Conservation (phyloP, 208 protist species). For the Crithidia brevicula region DNA sequence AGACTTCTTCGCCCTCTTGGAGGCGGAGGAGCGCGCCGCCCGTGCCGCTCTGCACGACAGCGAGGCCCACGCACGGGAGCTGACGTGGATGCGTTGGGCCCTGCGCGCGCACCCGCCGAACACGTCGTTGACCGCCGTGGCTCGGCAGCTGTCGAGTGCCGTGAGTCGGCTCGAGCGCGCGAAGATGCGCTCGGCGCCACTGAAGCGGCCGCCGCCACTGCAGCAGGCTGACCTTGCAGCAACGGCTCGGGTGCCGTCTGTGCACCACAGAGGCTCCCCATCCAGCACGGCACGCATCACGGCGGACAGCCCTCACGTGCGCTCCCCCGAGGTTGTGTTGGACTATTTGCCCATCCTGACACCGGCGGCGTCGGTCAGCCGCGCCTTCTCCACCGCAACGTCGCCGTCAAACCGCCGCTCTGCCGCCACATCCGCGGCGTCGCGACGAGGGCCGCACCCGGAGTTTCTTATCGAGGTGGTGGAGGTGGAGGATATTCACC, state of each 20-base stretch:
- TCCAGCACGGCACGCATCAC: neutral
- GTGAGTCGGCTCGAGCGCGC: neutral
- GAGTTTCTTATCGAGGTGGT: neutral
- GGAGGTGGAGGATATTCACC: neutral
- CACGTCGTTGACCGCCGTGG: conserved; percentile 1
- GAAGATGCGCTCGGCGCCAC: neutral
- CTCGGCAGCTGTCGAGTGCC: neutral
- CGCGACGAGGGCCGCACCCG: neutral
- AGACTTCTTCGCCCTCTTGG: neutral
- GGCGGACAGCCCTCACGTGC: neutral
- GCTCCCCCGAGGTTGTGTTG: neutral
- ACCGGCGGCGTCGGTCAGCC: neutral
- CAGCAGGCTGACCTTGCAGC: neutral
- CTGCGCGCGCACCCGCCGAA: conserved; percentile 9
- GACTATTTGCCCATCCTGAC: conserved; percentile 1
- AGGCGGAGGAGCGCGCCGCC: neutral
- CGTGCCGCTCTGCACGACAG: neutral
- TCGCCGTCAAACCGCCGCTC: neutral
- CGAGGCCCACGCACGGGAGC: conserved; percentile 10
- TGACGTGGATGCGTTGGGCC: conserved; percentile 22
- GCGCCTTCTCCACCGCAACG: neutral
- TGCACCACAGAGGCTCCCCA: neutral
- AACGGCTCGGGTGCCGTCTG: neutral
- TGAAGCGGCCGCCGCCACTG: conserved; percentile 2
- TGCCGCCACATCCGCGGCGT: neutral